A percentile compares a stretch with the other conserved stretches of the same genome.
phyloP scores from a whole-genome alignment of 176 grass and related monocot genomes.

The Aegilops speltoides region DNA sequence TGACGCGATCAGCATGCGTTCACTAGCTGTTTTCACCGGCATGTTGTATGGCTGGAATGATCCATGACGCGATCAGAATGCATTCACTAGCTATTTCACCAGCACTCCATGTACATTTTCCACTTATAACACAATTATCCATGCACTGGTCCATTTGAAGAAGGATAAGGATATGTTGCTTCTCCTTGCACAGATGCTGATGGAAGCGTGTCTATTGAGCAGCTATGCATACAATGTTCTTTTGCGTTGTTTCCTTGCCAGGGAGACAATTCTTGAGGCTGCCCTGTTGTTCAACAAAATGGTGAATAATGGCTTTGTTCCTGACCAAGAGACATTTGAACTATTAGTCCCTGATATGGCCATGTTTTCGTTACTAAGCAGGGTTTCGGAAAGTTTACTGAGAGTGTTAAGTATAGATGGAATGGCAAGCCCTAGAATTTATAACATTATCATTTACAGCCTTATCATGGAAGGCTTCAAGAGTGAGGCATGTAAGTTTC shows the following conservation, averaged over 20 bases:
- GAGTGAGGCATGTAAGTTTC: conserved; percentile 52
- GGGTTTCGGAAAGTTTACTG: conserved; percentile 43
- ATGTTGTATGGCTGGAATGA: conserved; percentile 43
- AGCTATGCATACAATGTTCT: too few species aligned
- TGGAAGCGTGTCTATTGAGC: too few species aligned
- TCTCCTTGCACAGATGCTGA: too few species aligned
- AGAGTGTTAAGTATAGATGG: conserved; percentile 31
- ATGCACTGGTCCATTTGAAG: too few species aligned
- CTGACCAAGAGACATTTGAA: conserved; percentile 52
- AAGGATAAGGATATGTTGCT: too few species aligned
- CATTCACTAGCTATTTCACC: conserved; percentile 41
- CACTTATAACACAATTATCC: conserved; percentile 45
- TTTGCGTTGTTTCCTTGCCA: too few species aligned
- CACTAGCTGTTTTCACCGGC: conserved; percentile 39
- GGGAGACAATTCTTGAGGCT: conserved; percentile 11
- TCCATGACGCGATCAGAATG: conserved; percentile 36
- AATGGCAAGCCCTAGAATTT: conserved; percentile 46
- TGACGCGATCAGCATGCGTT: conserved; percentile 41
- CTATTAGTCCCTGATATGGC: conserved; percentile 37
- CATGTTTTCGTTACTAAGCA: conserved; percentile 36
- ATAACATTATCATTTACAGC: conserved; percentile 50
- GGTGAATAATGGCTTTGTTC: conserved; percentile 43
- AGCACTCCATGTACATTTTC: conserved; percentile 34
- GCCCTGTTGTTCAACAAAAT: conserved; percentile 59
- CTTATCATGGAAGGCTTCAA: conserved; percentile 57